Base-by-base conservation (phyloP, 768 basidiomycete genomes). In the Tulasnella sp. region DNA sequence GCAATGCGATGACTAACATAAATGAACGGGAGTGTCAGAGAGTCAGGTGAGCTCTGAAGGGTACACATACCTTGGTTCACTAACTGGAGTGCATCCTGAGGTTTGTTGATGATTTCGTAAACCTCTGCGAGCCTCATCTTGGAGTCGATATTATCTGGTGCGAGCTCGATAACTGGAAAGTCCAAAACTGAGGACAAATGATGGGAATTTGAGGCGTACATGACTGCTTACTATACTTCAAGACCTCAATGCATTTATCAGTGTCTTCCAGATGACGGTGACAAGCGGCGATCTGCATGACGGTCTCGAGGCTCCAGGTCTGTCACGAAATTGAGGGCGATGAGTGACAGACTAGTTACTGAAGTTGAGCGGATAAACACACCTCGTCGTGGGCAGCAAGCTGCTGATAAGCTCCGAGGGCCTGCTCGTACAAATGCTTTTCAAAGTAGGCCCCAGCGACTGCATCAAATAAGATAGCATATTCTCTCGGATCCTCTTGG, bases 41-140 rank as follows among this genome's bases (percentile, higher is more conserved):
- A 15, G n/a, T 48, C 47, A 48, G 27, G 7, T 5, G n/a, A 48
- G 27, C 19, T 48, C 34, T 51, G 11, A 17, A 23, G 27, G 17
- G 32, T 51, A 32, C 23, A 34, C 72, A 3, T 63, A 89, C 93
- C 90, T 80, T 92, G 80, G 53, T 85, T 84, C 13, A 94, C 86
- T 0, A 96, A 72, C 5, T 87, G 83, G 0, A 96, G 76, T 0
- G 95, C 95, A 67, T 85, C 85, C 15, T 82, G 75, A 1, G 86
- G 83, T 63, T 92, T 81, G 45, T 86, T 83, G 64, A 85, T 72
- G 10, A 88, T 82, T 70, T 99, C 95, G 64, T 91, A 89, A 13
- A 93, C 81, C 64, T 88, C 88, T 0, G 94, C 95, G 0, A 97
- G 77, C 63, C 88, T 86, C 79, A 94, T 84, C 70, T 91, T 92